These are phyloP conservation scores for Xylaria palmicola DNA, from an alignment of 495 filamentous ascomycete genomes.

Conservation along the genomic window DNA sequence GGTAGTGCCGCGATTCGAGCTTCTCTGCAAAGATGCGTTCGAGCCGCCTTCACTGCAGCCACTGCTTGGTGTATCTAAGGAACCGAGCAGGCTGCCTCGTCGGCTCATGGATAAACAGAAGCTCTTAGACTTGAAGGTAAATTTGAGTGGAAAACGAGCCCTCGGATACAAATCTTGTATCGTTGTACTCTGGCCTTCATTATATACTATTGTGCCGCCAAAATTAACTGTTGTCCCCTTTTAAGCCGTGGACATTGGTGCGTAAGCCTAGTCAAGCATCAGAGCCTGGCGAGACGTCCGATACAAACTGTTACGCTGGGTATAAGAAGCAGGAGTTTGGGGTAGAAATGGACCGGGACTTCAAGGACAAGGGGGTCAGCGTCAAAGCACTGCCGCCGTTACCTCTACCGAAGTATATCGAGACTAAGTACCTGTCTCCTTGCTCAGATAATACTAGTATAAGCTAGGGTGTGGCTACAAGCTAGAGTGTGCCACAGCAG, in stretches of 20 bases:
- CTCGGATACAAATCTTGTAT: not conserved
- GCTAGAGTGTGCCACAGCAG: constrained; percentile 3
- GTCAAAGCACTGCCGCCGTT: not conserved
- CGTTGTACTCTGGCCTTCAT: not conserved
- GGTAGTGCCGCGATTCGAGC: constrained; percentile 10
- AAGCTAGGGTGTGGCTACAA: not conserved
- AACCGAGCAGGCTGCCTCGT: not conserved
- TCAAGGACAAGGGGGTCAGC: not conserved
- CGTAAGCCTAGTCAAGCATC: not conserved
- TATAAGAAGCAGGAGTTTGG: too few relatives aligned
- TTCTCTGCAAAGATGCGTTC: not conserved
- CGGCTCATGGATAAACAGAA: not conserved
- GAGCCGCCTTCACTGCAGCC: not conserved
- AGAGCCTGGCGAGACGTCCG: not conserved
- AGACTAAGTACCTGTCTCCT: too few relatives aligned
- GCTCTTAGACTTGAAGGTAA: too few relatives aligned
- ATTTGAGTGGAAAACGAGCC: too few relatives aligned
- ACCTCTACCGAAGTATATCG: not conserved
- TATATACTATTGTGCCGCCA: not conserved
- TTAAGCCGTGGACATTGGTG: not conserved
- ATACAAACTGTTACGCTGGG: not conserved
- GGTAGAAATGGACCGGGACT: too few relatives aligned
- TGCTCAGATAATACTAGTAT: too few relatives aligned
- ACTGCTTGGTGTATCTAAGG: not conserved
- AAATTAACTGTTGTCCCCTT: not conserved